phyloP scores from a whole-genome alignment of 2,329 filamentous ascomycete genomes.

The Cytospora schulzeri region DNA sequence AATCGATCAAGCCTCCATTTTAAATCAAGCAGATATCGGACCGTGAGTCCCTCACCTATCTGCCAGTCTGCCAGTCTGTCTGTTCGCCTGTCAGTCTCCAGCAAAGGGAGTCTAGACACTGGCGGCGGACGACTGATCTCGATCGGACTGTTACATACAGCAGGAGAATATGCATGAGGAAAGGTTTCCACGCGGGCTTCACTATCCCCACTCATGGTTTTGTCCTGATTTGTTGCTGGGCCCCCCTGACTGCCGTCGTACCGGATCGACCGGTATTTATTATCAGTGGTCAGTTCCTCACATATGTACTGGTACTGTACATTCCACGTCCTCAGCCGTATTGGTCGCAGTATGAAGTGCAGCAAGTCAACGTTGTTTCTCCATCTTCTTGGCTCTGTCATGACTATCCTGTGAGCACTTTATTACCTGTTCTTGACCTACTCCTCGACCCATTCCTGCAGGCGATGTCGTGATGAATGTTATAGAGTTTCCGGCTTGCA shows the following conservation, averaged over 20 bases:
- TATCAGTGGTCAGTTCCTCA: not conserved
- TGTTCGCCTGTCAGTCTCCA: no score
- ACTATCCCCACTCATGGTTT: not conserved
- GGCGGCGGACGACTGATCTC: no score
- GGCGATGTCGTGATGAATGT: not conserved
- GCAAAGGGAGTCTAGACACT: no score
- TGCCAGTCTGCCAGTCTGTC: no score
- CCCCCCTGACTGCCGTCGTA: not conserved
- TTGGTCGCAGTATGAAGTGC: not conserved
- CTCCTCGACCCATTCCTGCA: not conserved
- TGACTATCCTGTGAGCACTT: not conserved
- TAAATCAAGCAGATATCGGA: no score
- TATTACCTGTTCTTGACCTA: not conserved
- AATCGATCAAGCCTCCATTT: no score
- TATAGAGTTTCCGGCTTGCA: no score
- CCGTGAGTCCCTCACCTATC: no score
- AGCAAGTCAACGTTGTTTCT: not conserved
- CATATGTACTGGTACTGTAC: not conserved
- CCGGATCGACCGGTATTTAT: not conserved
- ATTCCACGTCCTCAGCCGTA: not conserved
- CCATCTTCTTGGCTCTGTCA: not conserved
- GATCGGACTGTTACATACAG: no score
- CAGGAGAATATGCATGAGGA: not conserved
- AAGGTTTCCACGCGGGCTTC: not conserved
- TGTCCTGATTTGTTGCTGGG: not conserved